A percentile compares a stretch with the other conserved stretches of the same genome.
Evolutionary conservation across 2,329 filamentous ascomycete genomes (phyloP).

Genomic region (Fusarium circinatum): DNA sequence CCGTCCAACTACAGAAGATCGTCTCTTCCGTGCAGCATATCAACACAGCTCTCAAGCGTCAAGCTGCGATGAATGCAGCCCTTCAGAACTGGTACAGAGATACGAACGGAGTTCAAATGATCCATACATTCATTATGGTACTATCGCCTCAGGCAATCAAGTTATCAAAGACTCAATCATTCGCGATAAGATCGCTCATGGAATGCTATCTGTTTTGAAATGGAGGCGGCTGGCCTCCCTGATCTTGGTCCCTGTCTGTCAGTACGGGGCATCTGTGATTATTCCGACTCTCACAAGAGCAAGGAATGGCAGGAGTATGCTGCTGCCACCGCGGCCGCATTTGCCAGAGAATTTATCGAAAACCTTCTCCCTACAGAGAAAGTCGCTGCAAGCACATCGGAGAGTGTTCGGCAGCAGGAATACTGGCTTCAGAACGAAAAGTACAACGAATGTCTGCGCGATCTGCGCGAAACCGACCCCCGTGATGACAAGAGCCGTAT

Average conservation of each 20-base stretch:
- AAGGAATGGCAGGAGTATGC: background rate
- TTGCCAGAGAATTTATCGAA: background rate
- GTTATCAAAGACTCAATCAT: rapidly evolving
- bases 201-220: background rate
- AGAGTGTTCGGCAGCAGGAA: rapidly evolving
- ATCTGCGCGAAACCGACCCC: background rate
- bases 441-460: slow-evolving; percentile 28
- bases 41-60: rapidly evolving
- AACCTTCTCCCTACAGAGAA: rapidly evolving
- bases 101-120: rapidly evolving
- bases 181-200: background rate
- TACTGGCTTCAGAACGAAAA: rapidly evolving
- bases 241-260: background rate
- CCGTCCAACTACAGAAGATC: background rate
- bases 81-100: background rate
- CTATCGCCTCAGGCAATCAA: background rate
- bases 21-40: rapidly evolving
- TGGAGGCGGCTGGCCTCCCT: background rate
- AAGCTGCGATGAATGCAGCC: background rate
- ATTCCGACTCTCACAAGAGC: background rate
- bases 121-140: background rate
- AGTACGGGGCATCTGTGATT: background rate
- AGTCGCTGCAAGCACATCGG: rapidly evolving
- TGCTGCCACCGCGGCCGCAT: background rate
- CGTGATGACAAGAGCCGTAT: background rate